Evolutionary conservation across 257 asterid genomes (phyloP), one percentile per base, ranked within the genome.

Genomic region (Mitragyna speciosa): DNA sequence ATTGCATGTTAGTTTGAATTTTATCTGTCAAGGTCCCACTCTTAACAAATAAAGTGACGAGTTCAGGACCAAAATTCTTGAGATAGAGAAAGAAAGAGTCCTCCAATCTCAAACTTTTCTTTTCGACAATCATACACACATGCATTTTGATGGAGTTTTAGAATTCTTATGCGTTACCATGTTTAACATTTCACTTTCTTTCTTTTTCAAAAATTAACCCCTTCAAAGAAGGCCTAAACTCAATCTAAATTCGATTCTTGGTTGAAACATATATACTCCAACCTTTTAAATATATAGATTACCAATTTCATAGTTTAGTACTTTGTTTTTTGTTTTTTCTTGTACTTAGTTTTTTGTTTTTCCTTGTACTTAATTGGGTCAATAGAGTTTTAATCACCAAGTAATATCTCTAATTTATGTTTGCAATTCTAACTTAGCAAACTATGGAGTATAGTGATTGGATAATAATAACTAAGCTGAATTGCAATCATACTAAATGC

Each of bases 1-100:
- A 61, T 69, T 83, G 84, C 86, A 81, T 86, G 76, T 81, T 86
- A 73, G 84, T 84, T 78, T 70, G 76, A 52, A 84, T 58, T 78
- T 83, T 77, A 84, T 83, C 86, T 84, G 87, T 79, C 88, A 84
- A 83, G 89, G 76, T 81, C 91, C 88, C 87, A 75, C 77, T 83
- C 70, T 72, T 45, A 63, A 78, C 76, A 70, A 69, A 76, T 79
- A 83, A 82, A 74, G 76, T 72, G 26, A 28, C 70, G 78, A 58
- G 74, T 76, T 80, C 78, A 81, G 80, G 61, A 65, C 75, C 78
- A 71, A 78, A 69, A 45, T 76, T 64, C 48, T 71, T 61, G 10
- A 63, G 56, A 30, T 49, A 15, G 20, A 28, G 63, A 17, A 36
- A 26, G 63, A 17, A 17, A 15, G 12, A 9, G 36, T 76, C 71